Percentiles rank a stretch among this genome's conserved stretches.
These are phyloP conservation scores for Suillus decipiens DNA, from an alignment of 768 basidiomycete species.

Conservation along the genomic window DNA sequence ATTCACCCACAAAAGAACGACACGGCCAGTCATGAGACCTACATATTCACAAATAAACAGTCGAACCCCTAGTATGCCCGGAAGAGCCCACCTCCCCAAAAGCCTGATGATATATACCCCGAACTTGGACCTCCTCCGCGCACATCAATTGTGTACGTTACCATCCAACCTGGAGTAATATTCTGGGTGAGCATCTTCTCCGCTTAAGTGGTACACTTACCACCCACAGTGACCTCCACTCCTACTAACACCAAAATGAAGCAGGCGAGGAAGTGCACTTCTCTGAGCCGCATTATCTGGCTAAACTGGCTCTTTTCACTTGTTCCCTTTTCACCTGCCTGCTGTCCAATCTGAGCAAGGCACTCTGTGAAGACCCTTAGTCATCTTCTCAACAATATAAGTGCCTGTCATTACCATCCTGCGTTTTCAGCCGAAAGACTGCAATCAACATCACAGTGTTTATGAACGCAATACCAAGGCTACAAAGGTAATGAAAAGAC, in stretches of 20 bases:
- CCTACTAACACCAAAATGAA: constrained; percentile 52
- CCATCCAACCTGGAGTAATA: constrained; percentile 58
- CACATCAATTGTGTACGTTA: constrained; percentile 51
- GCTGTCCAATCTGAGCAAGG: constrained; percentile 38
- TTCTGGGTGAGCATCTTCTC: too few species aligned
- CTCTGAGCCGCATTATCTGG: constrained; percentile 45
- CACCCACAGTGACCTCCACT: constrained; percentile 53
- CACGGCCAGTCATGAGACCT: constrained; percentile 33
- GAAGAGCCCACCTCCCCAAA: constrained; percentile 30
- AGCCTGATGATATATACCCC: constrained; percentile 48
- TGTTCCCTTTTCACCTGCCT: constrained; percentile 21
- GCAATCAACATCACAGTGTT: constrained; percentile 51
- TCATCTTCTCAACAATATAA: neutral
- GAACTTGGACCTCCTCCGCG: constrained; percentile 46
- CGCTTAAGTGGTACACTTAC: constrained; percentile 23
- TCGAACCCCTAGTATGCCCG: neutral
- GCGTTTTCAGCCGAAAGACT: constrained; percentile 65
- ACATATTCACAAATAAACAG: neutral
- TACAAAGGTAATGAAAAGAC: constrained; percentile 48
- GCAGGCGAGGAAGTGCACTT: constrained; percentile 47
- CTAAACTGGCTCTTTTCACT: constrained; percentile 41
- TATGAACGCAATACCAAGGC: constrained; percentile 62
- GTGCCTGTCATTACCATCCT: constrained; percentile 54
- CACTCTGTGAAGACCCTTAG: constrained; percentile 31
- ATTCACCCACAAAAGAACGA: constrained; percentile 32